Conservation (phyloP, 1,139 yeast species). For the Lipomyces yarrowii region DNA sequence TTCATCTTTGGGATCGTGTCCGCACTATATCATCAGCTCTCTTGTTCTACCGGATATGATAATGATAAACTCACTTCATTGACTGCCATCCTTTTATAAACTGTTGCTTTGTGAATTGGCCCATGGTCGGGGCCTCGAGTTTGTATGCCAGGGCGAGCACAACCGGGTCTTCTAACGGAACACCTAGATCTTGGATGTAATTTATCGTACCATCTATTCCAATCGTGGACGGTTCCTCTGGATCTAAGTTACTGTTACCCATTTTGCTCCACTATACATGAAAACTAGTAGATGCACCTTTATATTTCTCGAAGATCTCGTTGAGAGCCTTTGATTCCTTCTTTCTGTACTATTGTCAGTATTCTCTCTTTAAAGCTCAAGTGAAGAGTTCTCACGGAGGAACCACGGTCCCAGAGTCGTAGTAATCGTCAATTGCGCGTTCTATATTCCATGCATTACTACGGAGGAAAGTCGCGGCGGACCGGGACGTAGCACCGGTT, state of each 20-base stretch:
- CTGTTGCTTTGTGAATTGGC: slow-evolving; percentile 53
- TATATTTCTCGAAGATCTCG: slow-evolving; percentile 23
- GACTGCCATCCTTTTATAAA: slow-evolving; percentile 62
- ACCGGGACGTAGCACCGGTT: slow-evolving; percentile 22
- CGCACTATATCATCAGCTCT: slow-evolving; percentile 35
- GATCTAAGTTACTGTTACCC: slow-evolving; percentile 13
- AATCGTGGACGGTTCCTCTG: slow-evolving; percentile 41
- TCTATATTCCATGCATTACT: slow-evolving; percentile 24
- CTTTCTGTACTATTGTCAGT: slow-evolving; percentile 2
- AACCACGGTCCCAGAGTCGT: slow-evolving; percentile 7
- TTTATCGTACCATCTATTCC: slow-evolving; percentile 77
- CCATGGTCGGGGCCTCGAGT: slow-evolving; percentile 66
- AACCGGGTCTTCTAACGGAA: slow-evolving; percentile 72
- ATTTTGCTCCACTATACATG: not conserved
- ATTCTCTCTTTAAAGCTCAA: not conserved
- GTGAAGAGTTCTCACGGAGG: not conserved
- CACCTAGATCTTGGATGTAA: slow-evolving; percentile 65
- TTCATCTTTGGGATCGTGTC: slow-evolving; percentile 56
- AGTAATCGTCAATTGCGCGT: slow-evolving; percentile 26
- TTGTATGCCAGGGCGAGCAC: slow-evolving; percentile 73
- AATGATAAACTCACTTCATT: slow-evolving; percentile 30
- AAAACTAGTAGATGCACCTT: slow-evolving; percentile 10
- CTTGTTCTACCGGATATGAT: no score
- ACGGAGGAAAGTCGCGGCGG: slow-evolving; percentile 21
- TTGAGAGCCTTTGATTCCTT: slow-evolving; percentile 17